Evolutionary conservation across 495 filamentous ascomycete genomes (phyloP).

Genomic region (Oidiodendron maius): DNA sequence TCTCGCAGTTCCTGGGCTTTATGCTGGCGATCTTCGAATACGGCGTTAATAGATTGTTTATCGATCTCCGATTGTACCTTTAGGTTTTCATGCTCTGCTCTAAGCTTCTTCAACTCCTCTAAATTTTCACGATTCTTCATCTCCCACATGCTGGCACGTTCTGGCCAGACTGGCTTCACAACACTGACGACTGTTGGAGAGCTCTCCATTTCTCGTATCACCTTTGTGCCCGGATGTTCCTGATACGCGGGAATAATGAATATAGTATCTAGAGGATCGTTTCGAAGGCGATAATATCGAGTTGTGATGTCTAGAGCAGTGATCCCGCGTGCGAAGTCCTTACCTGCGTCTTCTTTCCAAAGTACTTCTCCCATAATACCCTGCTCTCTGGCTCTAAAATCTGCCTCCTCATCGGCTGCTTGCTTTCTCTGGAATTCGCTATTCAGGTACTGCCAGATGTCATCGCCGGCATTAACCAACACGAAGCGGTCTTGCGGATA

Average conservation of each 20-base stretch:
- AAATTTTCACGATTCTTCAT: conserved; percentile 19
- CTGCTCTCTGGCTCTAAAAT: conserved; percentile 16
- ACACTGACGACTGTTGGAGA: conserved; percentile 39
- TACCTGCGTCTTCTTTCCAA: conserved; percentile 17
- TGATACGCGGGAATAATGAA: conserved; percentile 45
- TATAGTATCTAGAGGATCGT: conserved; percentile 26
- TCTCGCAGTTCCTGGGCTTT: background rate
- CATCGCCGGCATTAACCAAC: conserved; percentile 44
- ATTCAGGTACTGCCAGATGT: conserved; percentile 37
- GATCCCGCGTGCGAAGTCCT: conserved; percentile 32
- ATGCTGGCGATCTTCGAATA: background rate
- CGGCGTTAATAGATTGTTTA: background rate
- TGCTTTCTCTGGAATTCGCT: conserved; percentile 39
- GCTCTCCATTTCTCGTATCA: conserved; percentile 34
- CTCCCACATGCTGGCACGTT: conserved; percentile 21
- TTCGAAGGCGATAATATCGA: conserved; percentile 39
- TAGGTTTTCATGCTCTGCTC: background rate
- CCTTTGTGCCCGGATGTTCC: conserved; percentile 33
- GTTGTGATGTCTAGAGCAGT: conserved; percentile 35
- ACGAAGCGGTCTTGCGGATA: conserved; percentile 47
- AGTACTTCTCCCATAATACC: conserved; percentile 29
- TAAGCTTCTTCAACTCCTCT: conserved; percentile 17
- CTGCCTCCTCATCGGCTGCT: conserved; percentile 21
- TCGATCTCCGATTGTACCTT: background rate
- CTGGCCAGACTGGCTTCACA: conserved; percentile 29